phyloP scores from a whole-genome alignment of 2,329 filamentous ascomycete genomes.

The Ceratocystis colombiana region DNA sequence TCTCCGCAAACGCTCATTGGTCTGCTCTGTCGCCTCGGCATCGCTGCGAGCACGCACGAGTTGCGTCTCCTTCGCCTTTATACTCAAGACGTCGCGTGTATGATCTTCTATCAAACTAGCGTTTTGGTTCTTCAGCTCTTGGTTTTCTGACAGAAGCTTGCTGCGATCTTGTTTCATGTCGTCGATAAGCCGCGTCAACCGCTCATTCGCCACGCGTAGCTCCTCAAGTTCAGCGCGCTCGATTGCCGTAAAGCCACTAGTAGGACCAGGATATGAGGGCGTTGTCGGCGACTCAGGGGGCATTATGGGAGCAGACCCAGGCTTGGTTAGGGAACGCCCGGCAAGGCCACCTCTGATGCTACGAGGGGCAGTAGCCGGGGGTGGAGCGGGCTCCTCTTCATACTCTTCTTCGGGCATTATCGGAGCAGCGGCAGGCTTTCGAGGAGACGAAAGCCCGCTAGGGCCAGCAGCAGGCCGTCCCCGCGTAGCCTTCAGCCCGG shows the following conservation, averaged over 20 bases:
- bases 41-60: conserved; percentile 85
- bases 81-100: conserved; percentile 85
- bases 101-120: conserved; percentile 95
- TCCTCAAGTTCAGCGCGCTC: conserved; percentile 91
- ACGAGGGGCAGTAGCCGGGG: conserved; percentile 52
- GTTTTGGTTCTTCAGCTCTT: conserved; percentile 93
- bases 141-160: conserved; percentile 74
- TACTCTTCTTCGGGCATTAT: conserved; percentile 50
- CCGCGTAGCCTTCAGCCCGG: conserved; percentile 51
- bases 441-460: conserved; percentile 43
- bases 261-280: conserved; percentile 40
- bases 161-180: conserved; percentile 73
- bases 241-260: conserved; percentile 55
- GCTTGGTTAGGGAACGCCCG: conserved; percentile 74
- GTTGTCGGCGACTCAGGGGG: conserved; percentile 43
- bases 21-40: conserved; percentile 76
- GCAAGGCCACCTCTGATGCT: conserved; percentile 69
- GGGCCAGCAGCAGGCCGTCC: conserved; percentile 47
- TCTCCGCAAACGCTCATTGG: conserved; percentile 69
- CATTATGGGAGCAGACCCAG: conserved; percentile 43
- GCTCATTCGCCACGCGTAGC: conserved; percentile 71
- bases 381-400: conserved; percentile 40
- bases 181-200: conserved; percentile 62
- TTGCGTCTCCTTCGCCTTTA: conserved; percentile 98
- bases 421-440: conserved; percentile 40